These are phyloP conservation scores for Ceriops zippeliana DNA, from an alignment of 345 rosid genomes.

Conservation along the genomic window DNA sequence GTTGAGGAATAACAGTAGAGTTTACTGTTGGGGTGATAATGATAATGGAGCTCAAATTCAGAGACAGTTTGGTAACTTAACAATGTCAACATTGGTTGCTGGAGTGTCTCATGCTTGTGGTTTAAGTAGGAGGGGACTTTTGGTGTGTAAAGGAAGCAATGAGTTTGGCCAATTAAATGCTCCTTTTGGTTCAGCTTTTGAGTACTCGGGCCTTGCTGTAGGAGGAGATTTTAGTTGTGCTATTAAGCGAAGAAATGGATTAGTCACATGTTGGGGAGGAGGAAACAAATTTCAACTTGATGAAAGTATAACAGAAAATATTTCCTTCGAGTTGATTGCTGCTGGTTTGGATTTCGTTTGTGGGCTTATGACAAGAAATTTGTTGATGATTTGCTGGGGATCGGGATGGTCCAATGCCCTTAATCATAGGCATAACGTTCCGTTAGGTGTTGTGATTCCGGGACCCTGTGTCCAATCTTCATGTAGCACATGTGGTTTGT, in stretches of 20 bases:
- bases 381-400: slow-evolving; percentile 54
- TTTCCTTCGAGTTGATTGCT: slow-evolving; percentile 45
- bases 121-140: slow-evolving; percentile 24
- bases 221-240: slow-evolving; percentile 49
- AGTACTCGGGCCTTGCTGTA: slow-evolving; percentile 37
- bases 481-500: slow-evolving; percentile 42
- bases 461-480: slow-evolving; percentile 51
- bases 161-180: slow-evolving; percentile 34
- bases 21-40: slow-evolving; percentile 48
- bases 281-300: slow-evolving; percentile 15
- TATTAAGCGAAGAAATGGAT: slow-evolving; percentile 35
- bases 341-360: slow-evolving; percentile 47
- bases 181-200: slow-evolving; percentile 42
- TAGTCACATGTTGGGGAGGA: slow-evolving; percentile 54
- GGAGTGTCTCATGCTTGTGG: slow-evolving; percentile 60
- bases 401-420: slow-evolving; percentile 36
- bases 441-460: slow-evolving; percentile 41
- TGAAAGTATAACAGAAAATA: slow-evolving; percentile 3
- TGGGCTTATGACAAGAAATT: slow-evolving; percentile 44
- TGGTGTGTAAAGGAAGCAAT: slow-evolving; percentile 48
- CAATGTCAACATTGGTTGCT: slow-evolving; percentile 43
- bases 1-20: slow-evolving; percentile 31
- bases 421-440: slow-evolving; percentile 16
- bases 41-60: slow-evolving; percentile 32
- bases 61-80: slow-evolving; percentile 32